phyloP scores from a whole-genome alignment of 495 filamentous ascomycete species.

The Neurospora sublineolata region DNA sequence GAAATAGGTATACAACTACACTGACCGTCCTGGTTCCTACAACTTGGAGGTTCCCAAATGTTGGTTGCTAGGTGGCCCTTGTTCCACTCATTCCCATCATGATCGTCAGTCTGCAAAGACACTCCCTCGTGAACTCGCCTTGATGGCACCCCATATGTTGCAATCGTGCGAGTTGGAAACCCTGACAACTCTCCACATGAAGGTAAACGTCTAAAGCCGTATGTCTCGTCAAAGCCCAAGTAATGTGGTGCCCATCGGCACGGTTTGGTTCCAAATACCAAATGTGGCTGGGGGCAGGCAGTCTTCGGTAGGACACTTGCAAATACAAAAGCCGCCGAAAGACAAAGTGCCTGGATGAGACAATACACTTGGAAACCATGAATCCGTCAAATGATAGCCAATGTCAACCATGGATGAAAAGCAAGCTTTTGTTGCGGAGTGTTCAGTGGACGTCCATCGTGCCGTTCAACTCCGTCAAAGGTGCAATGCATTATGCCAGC shows the following conservation, averaged over 20 bases:
- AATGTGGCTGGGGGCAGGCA: not conserved
- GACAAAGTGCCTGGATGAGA: not conserved
- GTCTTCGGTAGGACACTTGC: not conserved
- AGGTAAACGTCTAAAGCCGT: not conserved
- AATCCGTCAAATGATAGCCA: not conserved
- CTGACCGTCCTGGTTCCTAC: not conserved
- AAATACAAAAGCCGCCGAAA: not conserved
- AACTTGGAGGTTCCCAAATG: not conserved
- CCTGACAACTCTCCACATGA: no score
- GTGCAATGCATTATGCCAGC: not conserved
- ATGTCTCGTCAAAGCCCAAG: not conserved
- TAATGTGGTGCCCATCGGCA: not conserved
- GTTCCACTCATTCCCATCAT: not conserved
- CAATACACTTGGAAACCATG: not conserved
- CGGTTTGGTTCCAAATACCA: not conserved
- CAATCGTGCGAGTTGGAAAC: not conserved
- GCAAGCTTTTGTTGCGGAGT: not conserved
- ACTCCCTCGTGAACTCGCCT: not conserved
- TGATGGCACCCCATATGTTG: not conserved
- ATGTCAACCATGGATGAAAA: not conserved
- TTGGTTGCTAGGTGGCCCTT: not conserved
- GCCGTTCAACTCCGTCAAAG: not conserved
- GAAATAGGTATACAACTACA: not conserved
- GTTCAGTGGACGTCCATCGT: not conserved
- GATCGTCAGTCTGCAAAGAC: not conserved